A percentile compares a stretch with the other conserved stretches of the same genome.
phyloP scores from a whole-genome alignment of 768 basidiomycete genomes.

The Pulveroboletus sp. region DNA sequence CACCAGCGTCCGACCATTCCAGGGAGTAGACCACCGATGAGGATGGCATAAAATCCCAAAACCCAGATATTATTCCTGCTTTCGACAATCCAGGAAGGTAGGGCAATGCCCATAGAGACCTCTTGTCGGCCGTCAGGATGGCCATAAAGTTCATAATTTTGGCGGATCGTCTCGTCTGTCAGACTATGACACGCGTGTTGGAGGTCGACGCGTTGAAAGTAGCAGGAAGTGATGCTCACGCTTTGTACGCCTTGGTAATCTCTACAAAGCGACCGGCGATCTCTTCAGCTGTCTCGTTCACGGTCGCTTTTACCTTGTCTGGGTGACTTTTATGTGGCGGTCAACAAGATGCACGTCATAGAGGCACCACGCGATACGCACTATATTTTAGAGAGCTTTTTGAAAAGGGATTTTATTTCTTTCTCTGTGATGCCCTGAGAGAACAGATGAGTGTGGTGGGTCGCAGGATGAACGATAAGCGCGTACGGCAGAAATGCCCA shows the following conservation, averaged over 20 bases:
- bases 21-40: constrained; percentile 87
- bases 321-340: constrained; percentile 63
- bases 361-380: constrained; percentile 27
- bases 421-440: constrained; percentile 67
- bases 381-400: constrained; percentile 86
- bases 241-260: constrained; percentile 96
- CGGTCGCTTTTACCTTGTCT: constrained; percentile 85
- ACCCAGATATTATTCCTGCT: constrained; percentile 90
- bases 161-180: constrained; percentile 87
- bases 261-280: constrained; percentile 86
- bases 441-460: not conserved
- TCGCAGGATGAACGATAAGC: not conserved
- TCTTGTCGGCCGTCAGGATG: constrained; percentile 98
- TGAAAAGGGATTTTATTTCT: constrained; percentile 94
- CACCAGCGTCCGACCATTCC: constrained; percentile 93
- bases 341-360: not conserved
- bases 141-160: constrained; percentile 84
- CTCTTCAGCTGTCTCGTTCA: constrained; percentile 80
- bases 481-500: constrained; percentile 61
- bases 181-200: constrained; percentile 43
- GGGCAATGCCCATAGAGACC: constrained; percentile 88
- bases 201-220: not conserved
- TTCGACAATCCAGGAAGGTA: constrained; percentile 92
- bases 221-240: constrained; percentile 43
- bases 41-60: constrained; percentile 75